Conservation (phyloP, 305 asterid genomes). For the Fraxinus platypoda region DNA sequence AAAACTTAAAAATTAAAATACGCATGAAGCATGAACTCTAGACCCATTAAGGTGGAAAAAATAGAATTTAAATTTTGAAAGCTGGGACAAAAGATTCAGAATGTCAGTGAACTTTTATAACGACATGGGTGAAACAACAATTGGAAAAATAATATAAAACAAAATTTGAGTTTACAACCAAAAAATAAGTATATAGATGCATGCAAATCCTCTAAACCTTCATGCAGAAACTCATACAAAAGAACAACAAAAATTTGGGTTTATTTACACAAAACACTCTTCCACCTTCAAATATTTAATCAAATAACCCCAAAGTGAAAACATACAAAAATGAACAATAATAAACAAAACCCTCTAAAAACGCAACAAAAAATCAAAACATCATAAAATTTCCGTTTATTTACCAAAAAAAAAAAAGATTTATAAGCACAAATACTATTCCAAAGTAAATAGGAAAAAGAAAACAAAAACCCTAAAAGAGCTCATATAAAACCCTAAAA, state of each 20-base stretch:
- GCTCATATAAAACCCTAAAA: conserved; percentile 10
- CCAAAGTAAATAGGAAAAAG: not conserved
- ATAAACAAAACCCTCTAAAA: conserved; percentile 19
- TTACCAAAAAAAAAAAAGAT: not conserved
- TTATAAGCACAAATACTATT: not conserved
- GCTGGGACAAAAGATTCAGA: not conserved
- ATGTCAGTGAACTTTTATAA: not conserved
- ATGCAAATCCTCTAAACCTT: not conserved
- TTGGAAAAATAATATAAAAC: not conserved
- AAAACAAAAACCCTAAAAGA: not conserved
- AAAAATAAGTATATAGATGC: not conserved
- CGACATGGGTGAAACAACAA: not conserved
- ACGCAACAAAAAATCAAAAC: not conserved
- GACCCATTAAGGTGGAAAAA: not conserved
- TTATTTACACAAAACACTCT: not conserved
- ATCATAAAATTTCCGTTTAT: not conserved
- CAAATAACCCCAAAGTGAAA: not conserved
- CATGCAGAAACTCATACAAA: not conserved
- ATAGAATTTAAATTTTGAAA: not conserved
- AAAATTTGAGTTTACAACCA: not conserved
- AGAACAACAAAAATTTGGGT: not conserved
- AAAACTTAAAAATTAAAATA: not conserved
- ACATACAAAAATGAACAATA: not conserved
- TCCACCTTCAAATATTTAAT: not conserved
- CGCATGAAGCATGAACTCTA: not conserved